phyloP scores from a whole-genome alignment of 2,329 filamentous ascomycete genomes.

The Cadophora gregata region DNA sequence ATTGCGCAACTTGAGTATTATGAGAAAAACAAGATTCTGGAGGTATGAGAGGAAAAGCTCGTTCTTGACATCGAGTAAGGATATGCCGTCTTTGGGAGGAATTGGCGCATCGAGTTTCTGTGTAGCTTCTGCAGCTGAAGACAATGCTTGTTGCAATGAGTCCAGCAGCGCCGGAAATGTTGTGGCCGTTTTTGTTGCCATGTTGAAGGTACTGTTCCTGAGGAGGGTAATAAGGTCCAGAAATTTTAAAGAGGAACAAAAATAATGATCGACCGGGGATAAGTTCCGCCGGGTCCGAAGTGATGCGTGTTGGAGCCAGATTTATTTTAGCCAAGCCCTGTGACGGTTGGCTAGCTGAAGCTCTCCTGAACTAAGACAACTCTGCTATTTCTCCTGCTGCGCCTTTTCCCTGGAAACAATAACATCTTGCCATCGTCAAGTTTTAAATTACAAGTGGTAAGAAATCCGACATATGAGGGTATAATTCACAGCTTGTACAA shows the following conservation, averaged over 20 bases:
- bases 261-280: constrained; percentile 9
- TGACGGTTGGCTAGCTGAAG: constrained; percentile 10
- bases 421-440: neutral
- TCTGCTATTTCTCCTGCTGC: neutral
- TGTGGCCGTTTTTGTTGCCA: constrained; percentile 53
- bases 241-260: constrained; percentile 23
- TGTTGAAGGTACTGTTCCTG: constrained; percentile 33
- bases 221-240: neutral
- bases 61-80: constrained; percentile 93
- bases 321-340: constrained; percentile 4
- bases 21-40: constrained; percentile 89
- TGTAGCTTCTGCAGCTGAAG: constrained; percentile 68
- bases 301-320: constrained; percentile 15
- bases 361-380: constrained; percentile 17
- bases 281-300: constrained; percentile 17
- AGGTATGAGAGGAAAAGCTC: constrained; percentile 96
- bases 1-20: constrained; percentile 79
- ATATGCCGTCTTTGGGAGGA: constrained; percentile 86
- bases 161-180: constrained; percentile 58
- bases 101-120: constrained; percentile 67
- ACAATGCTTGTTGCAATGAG: constrained; percentile 62
- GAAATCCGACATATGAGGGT: constrained; percentile 18
- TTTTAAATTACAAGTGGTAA: neutral
- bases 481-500: constrained; percentile 13
- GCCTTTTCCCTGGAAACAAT: neutral